Evolutionary conservation across 768 basidiomycete species (phyloP), one percentile per base, ranked within the genome.

Genomic region (Dioszegia aurantiaca): DNA sequence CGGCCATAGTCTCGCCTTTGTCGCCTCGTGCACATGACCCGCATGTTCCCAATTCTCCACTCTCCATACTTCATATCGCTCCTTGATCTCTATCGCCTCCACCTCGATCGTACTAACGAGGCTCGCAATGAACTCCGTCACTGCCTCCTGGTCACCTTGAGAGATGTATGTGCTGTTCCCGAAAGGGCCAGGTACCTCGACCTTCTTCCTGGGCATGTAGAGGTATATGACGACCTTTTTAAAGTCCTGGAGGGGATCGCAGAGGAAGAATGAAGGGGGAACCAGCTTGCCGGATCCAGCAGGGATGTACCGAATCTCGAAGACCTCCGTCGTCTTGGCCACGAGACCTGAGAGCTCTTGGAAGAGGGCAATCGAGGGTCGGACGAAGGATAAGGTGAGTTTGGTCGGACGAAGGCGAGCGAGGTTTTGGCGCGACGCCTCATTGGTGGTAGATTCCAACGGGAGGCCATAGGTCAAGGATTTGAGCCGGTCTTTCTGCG

Each of bases 401-500:
- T 40, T 28, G n/a, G 3, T 24, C 17, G 51, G 51, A 3, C 37
- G 36, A 3, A 53, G 36, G 2, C 14, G 12, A 4, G 36, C 36
- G 9, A 53, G 39, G 4, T 53, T 30, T 17, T 53, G 51, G 5
- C 51, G 36, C 8, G 51, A 53, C 4, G 51, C 51, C 19, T 53
- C 51, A 24, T 53, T 53, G 5, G 51, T 53, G 51, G 36, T 40
- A 8, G 37, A 24, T 27, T 53, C 51, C 21, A 53, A 48, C 1
- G 60, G 63, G 1, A 68, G 45, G 12, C 66, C 66, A 48, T 60
- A 53, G 21, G 43, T 47, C 8, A 64, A 41, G 23, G 33, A 36
- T 41, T 23, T 33, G n/a, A 27, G 60, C 17, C 17, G 54, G 60
- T 14, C 28, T 51, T 24, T 51, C 39, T 14, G 43, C 23, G 16